Base-by-base conservation (phyloP, 1,139 yeast genomes). In the Magnusiomyces starmeri region DNA sequence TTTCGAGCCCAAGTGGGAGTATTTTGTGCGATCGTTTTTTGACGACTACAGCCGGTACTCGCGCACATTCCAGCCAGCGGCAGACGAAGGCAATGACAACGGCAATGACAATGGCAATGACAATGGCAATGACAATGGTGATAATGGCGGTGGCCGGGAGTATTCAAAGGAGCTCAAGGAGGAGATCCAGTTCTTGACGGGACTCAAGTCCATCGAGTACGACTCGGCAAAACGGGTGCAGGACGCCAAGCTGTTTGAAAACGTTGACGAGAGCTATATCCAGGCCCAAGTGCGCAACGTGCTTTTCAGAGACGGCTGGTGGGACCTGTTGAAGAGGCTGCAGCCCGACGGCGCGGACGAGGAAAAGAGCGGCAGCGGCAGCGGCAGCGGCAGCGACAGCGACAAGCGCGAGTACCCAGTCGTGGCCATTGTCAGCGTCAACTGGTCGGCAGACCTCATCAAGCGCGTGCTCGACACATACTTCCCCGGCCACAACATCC, bases 381-480 rank as follows among this genome's bases (percentile, higher is more conserved):
- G 16, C 18, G 16, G 8, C 7, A 35, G 16, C 41, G 18, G 25
- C 18, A 12, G 6, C 8, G 10, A 9, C 21, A 18, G 27, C 9
- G 22, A 43, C 3, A 20, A 27, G 4, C 21, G 12, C 6, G 34
- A 26, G n/a, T 29, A 32, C n/a, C 47, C 47, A 7, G 12, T 6
- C 18, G 65, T 81, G 1, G 66, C 70, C 9, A 70, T 84, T 1
- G 60, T 83, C 26, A 81, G 87, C 59, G 78, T 82, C 48, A 83
- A 83, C 63, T 84, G 90, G 90, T 75, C 84, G 10, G 71, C 74
- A 2, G 46, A 67, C 9, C 65, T 82, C 37, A 82, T 84, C 52
- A 61, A 66, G 25, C 69, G 69, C 47, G 73, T 71, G 4, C 7
- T 52, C 49, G 16, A 25, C 48, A 6, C 37, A 57, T 43, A 32